Base-by-base conservation (phyloP, 1,284 basidiomycete species). In the Volvariella surrecta region DNA sequence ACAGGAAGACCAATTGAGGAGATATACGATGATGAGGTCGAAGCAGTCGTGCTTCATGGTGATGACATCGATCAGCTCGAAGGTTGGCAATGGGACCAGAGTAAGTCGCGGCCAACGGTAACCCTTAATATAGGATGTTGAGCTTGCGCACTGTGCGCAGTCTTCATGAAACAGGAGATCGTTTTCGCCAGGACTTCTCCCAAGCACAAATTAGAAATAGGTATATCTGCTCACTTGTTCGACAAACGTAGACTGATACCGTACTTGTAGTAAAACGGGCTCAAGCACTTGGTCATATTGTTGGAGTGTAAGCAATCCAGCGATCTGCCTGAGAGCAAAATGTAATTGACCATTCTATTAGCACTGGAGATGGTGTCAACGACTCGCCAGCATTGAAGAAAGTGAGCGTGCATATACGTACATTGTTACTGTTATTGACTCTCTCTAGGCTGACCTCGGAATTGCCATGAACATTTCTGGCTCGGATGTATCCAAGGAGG, bases 381-480 rank as follows among this genome's bases (percentile, higher is more conserved):
- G 81, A 83, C 50, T 78, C 79, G 0, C 81, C 79, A 21, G 79
- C 80, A 4, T 60, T 82, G 32, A 83, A 83, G 57, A 78, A 77
- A 63, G 70, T 66, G 16, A 21, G 51, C 38, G 6, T 15, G 13
- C 20, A 32, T 39, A 1, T 34, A 13, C 46, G 10, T 35, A 20
- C 7, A 13, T 39, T 16, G 18, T 13, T n/a, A 15, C 21, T 2
- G 6, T 4, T 31, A 16, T 24, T 11, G 2, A 39, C 24, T 18
- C 31, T 37, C 20, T 21, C 18, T 38, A 70, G 64, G 81, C 81
- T 15, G 80, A 83, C 52, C 64, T 85, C 22, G 82, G 82, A 38
- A 82, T 85, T 53, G 79, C 82, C 0, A 85, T 85, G 81, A 81
- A 81, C 50, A 75, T 82, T 31, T 80, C 78, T 28, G 81, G 80